These are phyloP conservation scores for Saturnispora bothae DNA, from an alignment of 805 yeast species.

Conservation along the genomic window DNA sequence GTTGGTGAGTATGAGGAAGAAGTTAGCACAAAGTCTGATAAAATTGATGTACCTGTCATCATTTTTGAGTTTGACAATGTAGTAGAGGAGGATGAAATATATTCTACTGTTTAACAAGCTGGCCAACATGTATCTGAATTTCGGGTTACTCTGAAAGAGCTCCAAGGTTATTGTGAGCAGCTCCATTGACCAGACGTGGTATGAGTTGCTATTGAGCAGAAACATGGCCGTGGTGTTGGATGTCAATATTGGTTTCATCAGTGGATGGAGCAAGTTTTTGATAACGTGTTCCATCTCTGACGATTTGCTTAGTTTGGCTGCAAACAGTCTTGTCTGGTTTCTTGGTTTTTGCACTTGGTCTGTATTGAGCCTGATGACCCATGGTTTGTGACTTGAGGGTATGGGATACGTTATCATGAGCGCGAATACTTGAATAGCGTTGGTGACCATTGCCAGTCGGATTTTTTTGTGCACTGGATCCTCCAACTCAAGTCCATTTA, in stretches of 20 bases:
- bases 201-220: constrained; percentile 16
- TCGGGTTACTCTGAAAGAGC: constrained; percentile 58
- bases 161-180: constrained; percentile 65
- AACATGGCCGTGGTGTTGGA: constrained; percentile 14
- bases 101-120: constrained; percentile 40
- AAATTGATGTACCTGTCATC: constrained; percentile 30
- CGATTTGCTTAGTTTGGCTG: constrained; percentile 45
- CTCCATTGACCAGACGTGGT: constrained; percentile 43
- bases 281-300: constrained; percentile 43
- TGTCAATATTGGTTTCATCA: constrained; percentile 33
- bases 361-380: constrained; percentile 27
- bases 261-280: constrained; percentile 35
- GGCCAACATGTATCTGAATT: constrained; percentile 36
- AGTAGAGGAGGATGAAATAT: constrained; percentile 42
- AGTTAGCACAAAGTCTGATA: constrained; percentile 40
- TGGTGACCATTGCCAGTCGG: constrained; percentile 39
- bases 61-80: constrained; percentile 40
- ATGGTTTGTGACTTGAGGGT: constrained; percentile 36
- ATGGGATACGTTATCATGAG: constrained; percentile 53
- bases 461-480: constrained; percentile 27
- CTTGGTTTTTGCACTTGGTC: not conserved
- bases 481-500: constrained; percentile 32
- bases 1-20: constrained; percentile 38
- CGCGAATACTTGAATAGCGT: constrained; percentile 52
- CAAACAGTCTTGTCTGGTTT: constrained; percentile 40